A percentile compares a stretch with the other conserved stretches of the same genome.
These are phyloP conservation scores for Galerina marginata DNA, from an alignment of 768 basidiomycete species.

Conservation along the genomic window DNA sequence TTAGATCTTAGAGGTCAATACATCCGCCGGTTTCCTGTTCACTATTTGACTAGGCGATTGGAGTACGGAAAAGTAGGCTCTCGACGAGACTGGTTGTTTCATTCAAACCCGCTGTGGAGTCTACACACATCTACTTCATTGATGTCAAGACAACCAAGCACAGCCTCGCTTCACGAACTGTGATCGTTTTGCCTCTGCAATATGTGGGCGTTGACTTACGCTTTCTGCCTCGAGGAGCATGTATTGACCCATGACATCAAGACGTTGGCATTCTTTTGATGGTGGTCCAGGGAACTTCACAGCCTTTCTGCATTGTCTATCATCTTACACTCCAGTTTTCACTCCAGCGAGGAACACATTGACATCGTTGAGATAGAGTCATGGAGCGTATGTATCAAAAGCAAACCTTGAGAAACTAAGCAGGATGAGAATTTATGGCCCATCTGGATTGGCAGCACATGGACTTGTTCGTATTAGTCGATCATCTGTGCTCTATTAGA, in stretches of 20 bases:
- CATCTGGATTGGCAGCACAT: conserved; percentile 13
- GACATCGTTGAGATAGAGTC: background rate
- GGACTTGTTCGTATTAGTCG: conserved; percentile 1
- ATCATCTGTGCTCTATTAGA: conserved; percentile 2
- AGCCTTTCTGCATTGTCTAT: conserved; percentile 4
- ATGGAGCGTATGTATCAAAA: conserved; percentile 1
- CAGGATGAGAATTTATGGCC: conserved; percentile 11
- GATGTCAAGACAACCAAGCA: conserved; percentile 24
- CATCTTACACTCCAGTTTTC: background rate
- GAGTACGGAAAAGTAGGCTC: no score
- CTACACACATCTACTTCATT: conserved; percentile 14
- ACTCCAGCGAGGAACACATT: background rate
- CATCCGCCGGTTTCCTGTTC: background rate
- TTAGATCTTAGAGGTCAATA: background rate
- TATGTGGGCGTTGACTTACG: conserved; percentile 27
- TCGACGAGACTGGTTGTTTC: conserved; percentile 1
- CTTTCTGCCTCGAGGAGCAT: conserved; percentile 24
- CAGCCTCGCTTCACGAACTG: conserved; percentile 19
- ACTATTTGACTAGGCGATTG: no score
- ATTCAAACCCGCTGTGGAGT: conserved; percentile 7
- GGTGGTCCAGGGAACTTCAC: conserved; percentile 28
- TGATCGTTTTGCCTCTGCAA: conserved; percentile 17
- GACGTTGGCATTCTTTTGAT: conserved; percentile 24
- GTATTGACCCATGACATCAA: conserved; percentile 19
- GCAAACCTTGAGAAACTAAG: background rate